Evolutionary conservation across 1,284 basidiomycete species (phyloP).

Genomic region (Apiotrichum gracile): DNA sequence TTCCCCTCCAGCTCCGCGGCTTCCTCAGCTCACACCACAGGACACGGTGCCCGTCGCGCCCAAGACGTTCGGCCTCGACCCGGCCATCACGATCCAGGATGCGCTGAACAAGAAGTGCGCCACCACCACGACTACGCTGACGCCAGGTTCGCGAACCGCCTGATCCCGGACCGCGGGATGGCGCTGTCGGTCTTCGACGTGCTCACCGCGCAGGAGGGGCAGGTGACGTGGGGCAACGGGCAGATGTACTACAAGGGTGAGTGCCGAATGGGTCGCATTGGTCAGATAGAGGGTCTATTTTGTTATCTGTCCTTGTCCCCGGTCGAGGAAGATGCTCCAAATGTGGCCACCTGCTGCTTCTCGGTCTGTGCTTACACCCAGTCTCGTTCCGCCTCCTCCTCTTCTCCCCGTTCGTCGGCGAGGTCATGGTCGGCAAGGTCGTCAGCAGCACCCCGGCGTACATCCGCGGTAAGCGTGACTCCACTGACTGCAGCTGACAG

Average conservation of each 20-base stretch:
- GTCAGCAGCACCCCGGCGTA: slow-evolving; percentile 76
- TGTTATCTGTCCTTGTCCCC: no score
- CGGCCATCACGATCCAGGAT: slow-evolving; percentile 41
- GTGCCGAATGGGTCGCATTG: slow-evolving; percentile 20
- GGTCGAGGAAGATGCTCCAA: neutral
- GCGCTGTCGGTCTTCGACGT: slow-evolving; percentile 86
- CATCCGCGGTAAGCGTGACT: slow-evolving; percentile 58
- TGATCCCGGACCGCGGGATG: slow-evolving; percentile 86
- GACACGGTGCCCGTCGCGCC: slow-evolving; percentile 47
- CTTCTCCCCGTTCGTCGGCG: slow-evolving; percentile 84
- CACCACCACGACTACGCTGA: neutral
- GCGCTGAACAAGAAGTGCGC: slow-evolving; percentile 45
- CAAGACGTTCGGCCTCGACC: slow-evolving; percentile 40
- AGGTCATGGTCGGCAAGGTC: slow-evolving; percentile 83
- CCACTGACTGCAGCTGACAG: slow-evolving; percentile 3
- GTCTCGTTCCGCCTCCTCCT: slow-evolving; percentile 86
- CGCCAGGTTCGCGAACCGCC: slow-evolving; percentile 80
- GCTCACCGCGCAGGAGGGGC: slow-evolving; percentile 78
- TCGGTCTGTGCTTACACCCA: slow-evolving; percentile 41
- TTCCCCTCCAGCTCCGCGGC: no score
- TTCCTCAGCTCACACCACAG: slow-evolving; percentile 19
- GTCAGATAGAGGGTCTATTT: neutral
- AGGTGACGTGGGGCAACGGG: slow-evolving; percentile 89
- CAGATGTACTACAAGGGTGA: slow-evolving; percentile 87
- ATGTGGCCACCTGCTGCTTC: neutral